phyloP scores from a whole-genome alignment of 1,284 basidiomycete genomes.

The Boletus mariae region DNA sequence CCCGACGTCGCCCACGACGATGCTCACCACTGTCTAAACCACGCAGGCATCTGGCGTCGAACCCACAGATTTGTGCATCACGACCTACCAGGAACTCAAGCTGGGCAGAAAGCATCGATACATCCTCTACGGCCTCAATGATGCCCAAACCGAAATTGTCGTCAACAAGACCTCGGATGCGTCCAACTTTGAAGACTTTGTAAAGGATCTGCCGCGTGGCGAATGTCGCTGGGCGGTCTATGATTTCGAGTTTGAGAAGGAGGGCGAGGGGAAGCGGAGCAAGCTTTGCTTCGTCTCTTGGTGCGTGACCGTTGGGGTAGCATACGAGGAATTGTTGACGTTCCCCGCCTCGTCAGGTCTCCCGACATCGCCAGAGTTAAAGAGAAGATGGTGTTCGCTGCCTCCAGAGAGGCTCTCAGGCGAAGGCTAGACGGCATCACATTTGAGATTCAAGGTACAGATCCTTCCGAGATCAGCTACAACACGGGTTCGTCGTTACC shows the following conservation, averaged over 20 bases:
- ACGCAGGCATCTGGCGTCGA: constrained; percentile 74
- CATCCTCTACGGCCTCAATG: constrained; percentile 78
- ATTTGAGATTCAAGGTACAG: constrained; percentile 87
- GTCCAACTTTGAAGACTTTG: constrained; percentile 72
- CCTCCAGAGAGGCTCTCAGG: constrained; percentile 85
- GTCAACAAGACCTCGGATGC: constrained; percentile 60
- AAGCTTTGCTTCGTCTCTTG: constrained; percentile 89
- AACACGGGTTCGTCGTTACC: constrained; percentile 61
- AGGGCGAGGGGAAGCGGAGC: constrained; percentile 64
- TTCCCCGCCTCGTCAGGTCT: constrained; percentile 51
- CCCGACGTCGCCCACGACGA: not conserved
- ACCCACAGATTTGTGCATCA: constrained; percentile 61
- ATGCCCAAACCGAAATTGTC: constrained; percentile 70
- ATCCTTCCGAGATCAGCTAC: constrained; percentile 74
- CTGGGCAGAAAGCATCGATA: constrained; percentile 80
- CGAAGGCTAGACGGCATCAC: constrained; percentile 69
- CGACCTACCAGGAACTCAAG: constrained; percentile 77
- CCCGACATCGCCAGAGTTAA: constrained; percentile 88
- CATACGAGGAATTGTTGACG: not conserved
- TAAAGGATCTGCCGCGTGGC: constrained; percentile 70
- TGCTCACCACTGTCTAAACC: not conserved
- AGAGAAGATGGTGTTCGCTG: constrained; percentile 93
- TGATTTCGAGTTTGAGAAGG: constrained; percentile 86
- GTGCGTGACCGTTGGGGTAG: constrained; percentile 34
- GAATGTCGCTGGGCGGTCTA: constrained; percentile 91